Percentiles rank a stretch among this genome's conserved stretches.
Evolutionary conservation across 305 asterid species (phyloP).

Genomic region (Rubia peregrina): DNA sequence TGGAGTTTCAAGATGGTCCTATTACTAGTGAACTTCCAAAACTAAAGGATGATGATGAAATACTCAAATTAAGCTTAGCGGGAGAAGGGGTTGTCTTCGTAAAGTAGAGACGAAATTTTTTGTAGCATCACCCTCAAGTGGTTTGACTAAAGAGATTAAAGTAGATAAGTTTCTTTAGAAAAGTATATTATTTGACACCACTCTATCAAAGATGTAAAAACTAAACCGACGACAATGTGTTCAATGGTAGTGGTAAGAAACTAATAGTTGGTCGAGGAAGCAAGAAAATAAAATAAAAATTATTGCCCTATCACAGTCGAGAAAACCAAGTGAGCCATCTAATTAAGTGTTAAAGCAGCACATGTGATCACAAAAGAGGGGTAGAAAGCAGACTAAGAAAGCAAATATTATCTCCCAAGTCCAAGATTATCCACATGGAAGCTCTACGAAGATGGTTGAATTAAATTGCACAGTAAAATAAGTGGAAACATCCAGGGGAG

Average conservation of each 20-base stretch:
- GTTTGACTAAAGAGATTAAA: not conserved
- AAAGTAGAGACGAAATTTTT: no score
- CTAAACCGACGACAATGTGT: slow-evolving; percentile 16
- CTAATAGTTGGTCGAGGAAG: slow-evolving; percentile 18
- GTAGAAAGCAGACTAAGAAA: slow-evolving; percentile 24
- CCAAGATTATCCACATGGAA: no score
- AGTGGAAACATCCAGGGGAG: slow-evolving; percentile 21
- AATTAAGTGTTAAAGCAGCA: slow-evolving; percentile 24
- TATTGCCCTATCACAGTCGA: slow-evolving; percentile 13
- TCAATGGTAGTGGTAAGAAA: slow-evolving; percentile 21
- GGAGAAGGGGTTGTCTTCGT: slow-evolving; percentile 5
- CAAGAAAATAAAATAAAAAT: slow-evolving; percentile 22
- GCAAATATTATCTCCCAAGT: slow-evolving; percentile 18
- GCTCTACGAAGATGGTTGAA: no score
- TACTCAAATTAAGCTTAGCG: slow-evolving; percentile 52
- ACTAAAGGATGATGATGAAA: slow-evolving; percentile 28
- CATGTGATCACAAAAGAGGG: no score
- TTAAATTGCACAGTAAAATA: not conserved
- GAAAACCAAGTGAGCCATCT: slow-evolving; percentile 26
- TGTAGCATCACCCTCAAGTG: no score
- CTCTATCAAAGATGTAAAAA: slow-evolving; percentile 24
- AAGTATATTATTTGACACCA: slow-evolving; percentile 14
- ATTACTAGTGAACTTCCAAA: not conserved
- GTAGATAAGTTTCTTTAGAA: slow-evolving; percentile 20
- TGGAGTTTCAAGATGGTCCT: no score